These are phyloP conservation scores for Canariomyces notabilis DNA, from an alignment of 2,329 filamentous ascomycete species.

Conservation along the genomic window DNA sequence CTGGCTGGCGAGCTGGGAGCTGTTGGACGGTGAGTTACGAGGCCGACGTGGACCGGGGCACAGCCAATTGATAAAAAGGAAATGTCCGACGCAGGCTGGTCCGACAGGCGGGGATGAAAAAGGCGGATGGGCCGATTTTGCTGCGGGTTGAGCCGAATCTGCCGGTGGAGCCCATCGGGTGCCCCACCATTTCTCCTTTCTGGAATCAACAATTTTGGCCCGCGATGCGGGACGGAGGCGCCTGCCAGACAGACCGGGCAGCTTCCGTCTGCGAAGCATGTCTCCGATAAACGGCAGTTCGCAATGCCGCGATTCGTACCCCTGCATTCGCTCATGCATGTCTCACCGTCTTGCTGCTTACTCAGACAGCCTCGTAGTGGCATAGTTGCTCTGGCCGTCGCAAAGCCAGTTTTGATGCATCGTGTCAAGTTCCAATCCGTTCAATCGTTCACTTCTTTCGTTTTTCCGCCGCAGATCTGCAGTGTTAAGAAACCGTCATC, in stretches of 20 bases:
- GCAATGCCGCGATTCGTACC: neutral
- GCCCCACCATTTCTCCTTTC: constrained; percentile 2
- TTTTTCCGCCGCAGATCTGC: too few species aligned
- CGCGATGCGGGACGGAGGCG: neutral
- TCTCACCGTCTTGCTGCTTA: neutral
- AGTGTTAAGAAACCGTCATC: too few species aligned
- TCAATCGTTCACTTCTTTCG: too few species aligned
- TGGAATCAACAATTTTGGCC: constrained; percentile 13
- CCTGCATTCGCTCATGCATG: neutral
- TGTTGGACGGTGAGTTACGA: neutral
- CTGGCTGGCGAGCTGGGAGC: neutral
- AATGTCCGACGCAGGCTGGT: constrained; percentile 2
- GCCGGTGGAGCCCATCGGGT: constrained; percentile 5
- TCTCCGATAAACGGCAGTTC: constrained; percentile 13
- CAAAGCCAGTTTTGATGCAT: neutral
- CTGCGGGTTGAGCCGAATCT: constrained; percentile 15
- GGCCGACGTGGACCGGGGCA: neutral
- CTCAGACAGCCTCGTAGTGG: neutral
- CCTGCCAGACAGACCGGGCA: neutral
- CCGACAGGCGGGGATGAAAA: constrained; percentile 7
- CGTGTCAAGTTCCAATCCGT: neutral
- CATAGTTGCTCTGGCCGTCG: neutral
- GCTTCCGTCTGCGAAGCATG: neutral
- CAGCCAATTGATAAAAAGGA: constrained; percentile 4
- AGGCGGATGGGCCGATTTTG: constrained; percentile 19